Conservation (phyloP, 257 asterid genomes). For the Mitragyna speciosa region DNA sequence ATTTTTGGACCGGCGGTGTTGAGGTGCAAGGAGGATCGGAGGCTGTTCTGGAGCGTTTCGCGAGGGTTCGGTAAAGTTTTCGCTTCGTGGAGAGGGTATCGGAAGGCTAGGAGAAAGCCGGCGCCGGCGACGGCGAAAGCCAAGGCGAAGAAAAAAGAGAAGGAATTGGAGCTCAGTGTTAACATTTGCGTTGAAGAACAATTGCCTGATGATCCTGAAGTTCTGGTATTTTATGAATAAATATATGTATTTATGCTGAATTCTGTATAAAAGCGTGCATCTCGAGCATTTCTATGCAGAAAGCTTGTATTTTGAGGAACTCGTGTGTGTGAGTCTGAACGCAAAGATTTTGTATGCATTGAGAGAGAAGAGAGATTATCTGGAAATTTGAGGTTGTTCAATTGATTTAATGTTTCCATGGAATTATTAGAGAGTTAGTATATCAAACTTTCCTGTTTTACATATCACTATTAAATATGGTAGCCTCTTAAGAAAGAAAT, state of each 20-base stretch:
- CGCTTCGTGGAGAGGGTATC: conserved; percentile 60
- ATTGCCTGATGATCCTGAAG: conserved; percentile 90
- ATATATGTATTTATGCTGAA: background rate
- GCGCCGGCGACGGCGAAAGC: conserved; percentile 33
- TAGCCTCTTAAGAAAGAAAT: too few species aligned
- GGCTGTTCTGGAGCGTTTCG: conserved; percentile 26
- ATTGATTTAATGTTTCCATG: too few species aligned
- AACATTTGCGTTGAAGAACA: conserved; percentile 77
- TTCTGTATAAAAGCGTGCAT: background rate
- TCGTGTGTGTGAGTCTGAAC: too few species aligned
- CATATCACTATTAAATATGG: too few species aligned
- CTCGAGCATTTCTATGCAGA: background rate
- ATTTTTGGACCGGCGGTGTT: conserved; percentile 23
- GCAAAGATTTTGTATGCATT: too few species aligned
- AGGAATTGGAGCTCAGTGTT: conserved; percentile 78
- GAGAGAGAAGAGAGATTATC: too few species aligned
- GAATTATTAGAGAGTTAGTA: too few species aligned
- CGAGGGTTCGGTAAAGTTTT: conserved; percentile 39
- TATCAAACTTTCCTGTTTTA: too few species aligned
- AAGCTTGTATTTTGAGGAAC: background rate
- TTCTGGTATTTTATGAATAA: conserved; percentile 50
- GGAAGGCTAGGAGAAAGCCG: conserved; percentile 54
- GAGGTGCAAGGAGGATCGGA: conserved; percentile 24
- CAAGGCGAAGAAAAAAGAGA: conserved; percentile 44
- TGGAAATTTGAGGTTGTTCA: too few species aligned